Evolutionary conservation across 768 basidiomycete genomes (phyloP).

Genomic region (Russula sp.): DNA sequence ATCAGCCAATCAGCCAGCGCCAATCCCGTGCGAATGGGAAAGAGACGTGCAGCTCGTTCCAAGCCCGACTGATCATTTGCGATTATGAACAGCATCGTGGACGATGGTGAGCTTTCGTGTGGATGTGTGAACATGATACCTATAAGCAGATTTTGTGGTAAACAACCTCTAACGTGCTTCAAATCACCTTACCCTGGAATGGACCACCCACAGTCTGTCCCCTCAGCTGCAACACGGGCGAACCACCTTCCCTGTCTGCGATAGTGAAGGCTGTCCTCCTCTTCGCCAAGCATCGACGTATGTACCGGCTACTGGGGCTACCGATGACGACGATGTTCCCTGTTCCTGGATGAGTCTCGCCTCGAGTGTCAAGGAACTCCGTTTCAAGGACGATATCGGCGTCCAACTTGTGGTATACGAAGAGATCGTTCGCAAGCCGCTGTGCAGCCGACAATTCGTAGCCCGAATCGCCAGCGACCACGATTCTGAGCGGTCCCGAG

Average conservation of each 20-base stretch:
- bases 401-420: conserved; percentile 66
- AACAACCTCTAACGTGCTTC: background rate
- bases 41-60: conserved; percentile 64
- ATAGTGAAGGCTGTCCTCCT: conserved; percentile 24
- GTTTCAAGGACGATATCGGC: conserved; percentile 47
- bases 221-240: conserved; percentile 11
- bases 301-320: conserved; percentile 27
- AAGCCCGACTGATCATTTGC: conserved; percentile 51
- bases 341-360: conserved; percentile 36
- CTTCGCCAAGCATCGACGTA: conserved; percentile 18
- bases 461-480: conserved; percentile 36
- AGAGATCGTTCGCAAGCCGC: conserved; percentile 62
- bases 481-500: conserved; percentile 46
- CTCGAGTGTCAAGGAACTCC: conserved; percentile 28
- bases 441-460: conserved; percentile 50
- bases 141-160: conserved; percentile 26
- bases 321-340: conserved; percentile 62
- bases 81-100: conserved; percentile 51
- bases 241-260: conserved; percentile 1
- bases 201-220: conserved; percentile 4
- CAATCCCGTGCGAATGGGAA: conserved; percentile 81
- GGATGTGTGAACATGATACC: conserved; percentile 61
- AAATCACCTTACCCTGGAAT: conserved; percentile 23
- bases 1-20: conserved; percentile 75
- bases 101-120: conserved; percentile 39